phyloP scores from a whole-genome alignment of 1,284 basidiomycete species.

The Puccinia polysora region DNA sequence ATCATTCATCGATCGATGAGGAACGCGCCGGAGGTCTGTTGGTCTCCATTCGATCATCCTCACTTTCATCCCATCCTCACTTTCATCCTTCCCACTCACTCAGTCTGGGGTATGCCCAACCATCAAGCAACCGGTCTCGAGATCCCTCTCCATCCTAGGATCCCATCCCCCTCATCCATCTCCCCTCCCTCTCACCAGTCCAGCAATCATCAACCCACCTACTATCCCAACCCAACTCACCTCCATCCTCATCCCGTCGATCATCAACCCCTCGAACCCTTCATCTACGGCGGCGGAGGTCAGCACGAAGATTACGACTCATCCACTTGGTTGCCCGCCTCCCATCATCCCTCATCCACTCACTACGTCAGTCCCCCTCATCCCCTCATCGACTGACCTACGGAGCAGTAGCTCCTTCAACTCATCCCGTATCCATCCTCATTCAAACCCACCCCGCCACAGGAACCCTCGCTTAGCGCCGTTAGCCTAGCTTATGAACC shows the following conservation, averaged over 20 bases:
- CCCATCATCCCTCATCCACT: slow-evolving; percentile 10
- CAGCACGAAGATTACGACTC: slow-evolving; percentile 29
- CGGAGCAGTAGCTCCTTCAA: too few species aligned
- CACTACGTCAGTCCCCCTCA: slow-evolving; percentile 2
- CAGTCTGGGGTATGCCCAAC: slow-evolving; percentile 16
- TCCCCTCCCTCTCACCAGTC: neutral
- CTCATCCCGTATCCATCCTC: neutral
- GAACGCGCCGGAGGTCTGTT: slow-evolving; percentile 13
- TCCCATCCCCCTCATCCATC: neutral
- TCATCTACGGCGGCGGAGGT: slow-evolving; percentile 27
- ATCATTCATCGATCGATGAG: slow-evolving; percentile 15
- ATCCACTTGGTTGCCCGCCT: slow-evolving; percentile 21
- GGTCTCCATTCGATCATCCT: neutral
- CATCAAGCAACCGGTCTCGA: slow-evolving; percentile 10
- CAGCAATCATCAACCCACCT: slow-evolving; percentile 3
- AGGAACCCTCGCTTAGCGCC: neutral
- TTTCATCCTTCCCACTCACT: neutral
- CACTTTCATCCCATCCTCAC: neutral
- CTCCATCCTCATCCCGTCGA: neutral
- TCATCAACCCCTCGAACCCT: neutral
- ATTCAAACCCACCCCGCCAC: neutral
- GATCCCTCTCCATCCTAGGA: neutral
- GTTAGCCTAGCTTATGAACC: neutral
- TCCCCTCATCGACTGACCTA: too few species aligned
- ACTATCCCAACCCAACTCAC: slow-evolving; percentile 13